Conservation (phyloP, 1,284 basidiomycete species). For the Fomitopsis palustris region DNA sequence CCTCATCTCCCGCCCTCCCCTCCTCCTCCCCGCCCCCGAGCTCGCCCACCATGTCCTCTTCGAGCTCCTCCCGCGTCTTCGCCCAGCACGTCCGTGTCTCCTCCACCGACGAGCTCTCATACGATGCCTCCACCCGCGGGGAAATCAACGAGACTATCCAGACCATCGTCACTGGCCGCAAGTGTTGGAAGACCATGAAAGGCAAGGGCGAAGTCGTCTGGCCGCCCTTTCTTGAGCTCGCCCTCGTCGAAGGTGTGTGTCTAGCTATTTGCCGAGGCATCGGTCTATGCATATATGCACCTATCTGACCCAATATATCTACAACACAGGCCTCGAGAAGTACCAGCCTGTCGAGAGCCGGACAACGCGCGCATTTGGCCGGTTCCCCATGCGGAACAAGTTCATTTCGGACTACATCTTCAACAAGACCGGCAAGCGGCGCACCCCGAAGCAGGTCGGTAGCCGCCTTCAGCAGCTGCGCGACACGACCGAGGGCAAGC, state of each 20-base stretch:
- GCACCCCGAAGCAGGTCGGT: constrained; percentile 72
- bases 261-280: constrained; percentile 4
- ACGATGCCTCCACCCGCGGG: constrained; percentile 23
- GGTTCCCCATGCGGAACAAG: constrained; percentile 72
- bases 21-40: constrained; percentile 1
- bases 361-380: constrained; percentile 65
- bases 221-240: constrained; percentile 73
- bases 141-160: constrained; percentile 36
- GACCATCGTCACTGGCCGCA: constrained; percentile 62
- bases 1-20: not conserved
- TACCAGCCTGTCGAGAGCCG: constrained; percentile 70
- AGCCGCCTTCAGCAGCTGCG: constrained; percentile 71
- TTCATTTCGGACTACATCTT: constrained; percentile 75
- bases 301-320: not conserved
- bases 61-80: constrained; percentile 18
- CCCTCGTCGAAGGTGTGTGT: constrained; percentile 62
- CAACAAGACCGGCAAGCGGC: constrained; percentile 56
- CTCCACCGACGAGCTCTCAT: constrained; percentile 30
- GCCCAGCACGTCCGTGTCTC: constrained; percentile 30
- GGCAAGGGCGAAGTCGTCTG: constrained; percentile 68
- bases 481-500: constrained; percentile 64
- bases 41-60: constrained; percentile 14
- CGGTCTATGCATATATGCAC: constrained; percentile 1
- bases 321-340: constrained; percentile 51
- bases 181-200: constrained; percentile 71